Conservation (phyloP, 169 alveolate genomes). For the Eimeria falciformis region DNA sequence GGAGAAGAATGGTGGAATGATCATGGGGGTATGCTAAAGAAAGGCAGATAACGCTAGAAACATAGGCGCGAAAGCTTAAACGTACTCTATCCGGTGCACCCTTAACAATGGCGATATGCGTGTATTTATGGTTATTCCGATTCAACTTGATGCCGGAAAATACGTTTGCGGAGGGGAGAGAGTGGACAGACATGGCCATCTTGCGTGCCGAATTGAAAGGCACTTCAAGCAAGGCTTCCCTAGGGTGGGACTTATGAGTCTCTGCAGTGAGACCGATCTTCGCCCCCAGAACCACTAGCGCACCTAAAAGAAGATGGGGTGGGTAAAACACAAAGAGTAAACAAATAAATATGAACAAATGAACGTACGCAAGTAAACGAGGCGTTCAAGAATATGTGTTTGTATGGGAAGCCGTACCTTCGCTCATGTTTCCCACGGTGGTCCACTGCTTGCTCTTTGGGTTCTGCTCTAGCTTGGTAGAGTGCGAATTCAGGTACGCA, state of each 20-base stretch:
- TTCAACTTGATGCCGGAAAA: conserved; percentile 81
- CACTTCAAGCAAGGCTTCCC: conserved; percentile 86
- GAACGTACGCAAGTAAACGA: too few species aligned
- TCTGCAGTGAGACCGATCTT: conserved; percentile 86
- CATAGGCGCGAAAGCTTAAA: background rate
- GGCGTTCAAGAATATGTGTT: too few species aligned
- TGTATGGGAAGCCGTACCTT: too few species aligned
- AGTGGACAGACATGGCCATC: conserved; percentile 92
- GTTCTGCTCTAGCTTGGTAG: conserved; percentile 85
- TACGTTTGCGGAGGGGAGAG: conserved; percentile 79
- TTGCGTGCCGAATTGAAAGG: conserved; percentile 93
- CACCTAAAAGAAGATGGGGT: conserved; percentile 75
- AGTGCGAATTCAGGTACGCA: conserved; percentile 90
- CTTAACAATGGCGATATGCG: conserved; percentile 92
- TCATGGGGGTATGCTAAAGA: too few species aligned
- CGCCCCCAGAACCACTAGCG: conserved; percentile 93
- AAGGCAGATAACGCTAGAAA: background rate
- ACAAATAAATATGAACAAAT: too few species aligned
- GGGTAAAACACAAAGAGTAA: too few species aligned
- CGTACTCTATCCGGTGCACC: conserved; percentile 93
- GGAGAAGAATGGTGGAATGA: too few species aligned
- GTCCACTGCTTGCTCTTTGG: conserved; percentile 82
- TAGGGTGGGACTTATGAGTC: conserved; percentile 73
- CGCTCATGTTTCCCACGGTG: conserved; percentile 93
- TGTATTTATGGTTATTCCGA: conserved; percentile 65